Conservation (phyloP, 129 eudicot species). For the Pulicaria dysenterica region DNA sequence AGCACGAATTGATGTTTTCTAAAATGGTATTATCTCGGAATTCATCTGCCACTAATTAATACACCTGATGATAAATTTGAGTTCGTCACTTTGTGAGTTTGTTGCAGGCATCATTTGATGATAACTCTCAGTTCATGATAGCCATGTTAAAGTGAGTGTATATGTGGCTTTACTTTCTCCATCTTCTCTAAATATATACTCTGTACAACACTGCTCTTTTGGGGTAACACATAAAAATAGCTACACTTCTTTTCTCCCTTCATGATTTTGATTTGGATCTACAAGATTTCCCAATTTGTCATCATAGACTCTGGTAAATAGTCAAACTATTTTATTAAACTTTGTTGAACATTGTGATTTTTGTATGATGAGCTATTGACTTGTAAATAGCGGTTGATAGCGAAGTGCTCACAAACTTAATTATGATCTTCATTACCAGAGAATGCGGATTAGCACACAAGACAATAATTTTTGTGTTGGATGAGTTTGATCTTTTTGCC, state of each 20-base stretch:
- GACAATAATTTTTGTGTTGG: constrained; percentile 78
- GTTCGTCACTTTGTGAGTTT: constrained; percentile 12
- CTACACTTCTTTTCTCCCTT: not conserved
- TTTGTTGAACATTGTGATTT: not conserved
- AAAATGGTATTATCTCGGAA: constrained; percentile 62
- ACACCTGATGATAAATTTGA: constrained; percentile 5
- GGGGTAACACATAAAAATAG: not conserved
- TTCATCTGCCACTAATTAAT: constrained; percentile 15
- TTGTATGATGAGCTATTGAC: too few relatives aligned
- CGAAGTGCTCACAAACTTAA: not conserved
- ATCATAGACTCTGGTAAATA: constrained; percentile 5
- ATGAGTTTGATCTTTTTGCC: constrained; percentile 92
- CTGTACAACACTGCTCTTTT: not conserved
- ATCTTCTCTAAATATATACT: not conserved
- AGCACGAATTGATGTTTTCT: constrained; percentile 74
- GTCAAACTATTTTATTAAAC: not conserved
- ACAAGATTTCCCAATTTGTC: not conserved
- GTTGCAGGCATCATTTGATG: constrained; percentile 93
- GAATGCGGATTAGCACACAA: constrained; percentile 99
- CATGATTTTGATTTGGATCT: not conserved
- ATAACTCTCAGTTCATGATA: constrained; percentile 81
- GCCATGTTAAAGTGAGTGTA: constrained; percentile 73
- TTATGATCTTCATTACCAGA: constrained; percentile 41
- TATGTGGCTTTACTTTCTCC: not conserved
- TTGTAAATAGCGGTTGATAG: too few relatives aligned